These are phyloP conservation scores for Xylariales sp. DNA, from an alignment of 2,329 filamentous ascomycete species.

Conservation along the genomic window DNA sequence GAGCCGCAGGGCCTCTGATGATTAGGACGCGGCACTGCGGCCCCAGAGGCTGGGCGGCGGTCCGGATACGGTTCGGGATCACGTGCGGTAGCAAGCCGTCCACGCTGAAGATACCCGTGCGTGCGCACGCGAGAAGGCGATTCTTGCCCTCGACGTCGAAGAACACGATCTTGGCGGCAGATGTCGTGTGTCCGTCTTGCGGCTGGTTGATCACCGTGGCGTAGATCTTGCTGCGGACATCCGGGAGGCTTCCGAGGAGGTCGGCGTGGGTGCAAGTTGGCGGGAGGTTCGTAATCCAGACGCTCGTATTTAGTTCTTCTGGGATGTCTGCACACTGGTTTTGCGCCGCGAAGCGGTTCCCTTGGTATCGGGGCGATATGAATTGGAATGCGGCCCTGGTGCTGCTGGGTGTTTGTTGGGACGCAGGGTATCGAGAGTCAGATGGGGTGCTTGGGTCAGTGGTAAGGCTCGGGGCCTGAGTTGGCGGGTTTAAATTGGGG, in stretches of 20 bases:
- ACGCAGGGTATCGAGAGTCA: not conserved
- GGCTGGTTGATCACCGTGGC: conserved; percentile 20
- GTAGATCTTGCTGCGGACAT: conserved; percentile 27
- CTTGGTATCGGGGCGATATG: not conserved
- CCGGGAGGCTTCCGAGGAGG: conserved; percentile 3
- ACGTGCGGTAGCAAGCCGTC: conserved; percentile 5
- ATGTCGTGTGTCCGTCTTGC: not conserved
- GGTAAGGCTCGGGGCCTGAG: not conserved
- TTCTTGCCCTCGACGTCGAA: conserved; percentile 17
- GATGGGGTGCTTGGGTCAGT: no score
- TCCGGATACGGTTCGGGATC: conserved; percentile 14
- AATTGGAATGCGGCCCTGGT: not conserved
- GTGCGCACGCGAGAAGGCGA: not conserved
- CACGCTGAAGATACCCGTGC: conserved; percentile 1
- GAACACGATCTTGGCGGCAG: conserved; percentile 32
- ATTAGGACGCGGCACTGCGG: conserved; percentile 18
- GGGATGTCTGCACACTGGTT: not conserved
- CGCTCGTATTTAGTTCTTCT: conserved; percentile 11
- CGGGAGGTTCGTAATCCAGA: conserved; percentile 34
- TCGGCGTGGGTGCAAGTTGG: conserved; percentile 7
- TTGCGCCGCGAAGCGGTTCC: not conserved
- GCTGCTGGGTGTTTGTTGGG: not conserved
- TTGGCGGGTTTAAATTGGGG: not conserved
- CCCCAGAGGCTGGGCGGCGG: not conserved
- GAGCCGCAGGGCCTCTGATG: not conserved